A percentile compares a stretch with the other conserved stretches of the same genome.
Conservation (phyloP, 441 rosid species). For the Flueggea neowawraea region DNA sequence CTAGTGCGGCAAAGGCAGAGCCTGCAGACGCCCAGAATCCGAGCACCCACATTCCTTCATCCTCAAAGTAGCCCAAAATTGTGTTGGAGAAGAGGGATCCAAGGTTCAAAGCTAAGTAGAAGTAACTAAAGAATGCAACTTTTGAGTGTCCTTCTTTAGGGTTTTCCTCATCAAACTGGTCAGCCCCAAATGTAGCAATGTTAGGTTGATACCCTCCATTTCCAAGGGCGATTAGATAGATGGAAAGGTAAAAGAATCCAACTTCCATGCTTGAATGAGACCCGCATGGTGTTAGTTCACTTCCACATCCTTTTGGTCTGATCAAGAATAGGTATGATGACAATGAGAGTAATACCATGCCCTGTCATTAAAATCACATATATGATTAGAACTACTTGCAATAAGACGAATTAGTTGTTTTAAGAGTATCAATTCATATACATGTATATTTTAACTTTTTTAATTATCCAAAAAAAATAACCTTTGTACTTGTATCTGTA, state of each 20-base stretch:
- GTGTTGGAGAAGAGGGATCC: conserved; percentile 98
- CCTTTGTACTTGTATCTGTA: too few relatives aligned
- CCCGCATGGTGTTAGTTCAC: conserved; percentile 59
- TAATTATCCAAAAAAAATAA: too few relatives aligned
- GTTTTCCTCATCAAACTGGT: conserved; percentile 93
- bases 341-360: conserved; percentile 66
- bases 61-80: conserved; percentile 82
- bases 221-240: conserved; percentile 85
- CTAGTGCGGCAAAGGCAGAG: conserved; percentile 70
- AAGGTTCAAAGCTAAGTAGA: conserved; percentile 85
- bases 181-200: conserved; percentile 96
- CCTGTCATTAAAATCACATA: conserved; percentile 41
- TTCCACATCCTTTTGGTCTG: conserved; percentile 85
- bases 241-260: conserved; percentile 76
- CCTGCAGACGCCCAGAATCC: conserved; percentile 92
- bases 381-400: not conserved
- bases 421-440: too few relatives aligned
- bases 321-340: conserved; percentile 75
- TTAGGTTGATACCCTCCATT: conserved; percentile 96
- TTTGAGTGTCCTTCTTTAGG: conserved; percentile 78
- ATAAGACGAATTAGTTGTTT: too few relatives aligned
- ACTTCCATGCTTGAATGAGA: conserved; percentile 60
- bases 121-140: conserved; percentile 91
- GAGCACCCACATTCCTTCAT: conserved; percentile 86
- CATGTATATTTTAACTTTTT: too few relatives aligned